Evolutionary conservation across 2,329 filamentous ascomycete species (phyloP), one percentile per base, ranked within the genome.

Genomic region (Didymosphaeria variabile): DNA sequence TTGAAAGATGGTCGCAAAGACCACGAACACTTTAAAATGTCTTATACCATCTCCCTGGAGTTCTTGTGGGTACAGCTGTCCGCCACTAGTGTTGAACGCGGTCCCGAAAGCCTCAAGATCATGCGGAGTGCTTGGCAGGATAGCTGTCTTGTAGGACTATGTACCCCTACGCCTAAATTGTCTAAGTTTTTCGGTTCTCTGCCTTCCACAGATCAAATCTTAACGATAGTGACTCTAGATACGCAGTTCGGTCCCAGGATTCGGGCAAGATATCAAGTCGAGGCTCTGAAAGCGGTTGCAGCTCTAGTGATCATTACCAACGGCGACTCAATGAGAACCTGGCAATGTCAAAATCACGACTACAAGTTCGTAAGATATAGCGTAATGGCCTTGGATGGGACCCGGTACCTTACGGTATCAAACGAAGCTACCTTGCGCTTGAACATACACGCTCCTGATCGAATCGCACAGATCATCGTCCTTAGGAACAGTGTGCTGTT

Each of bases 191-290:
- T 46, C 26, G 36, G 17, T 32, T 53, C 19, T 12, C 19, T 23
- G 21, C 19, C 13, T 10, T 9, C 1, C n/a, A 32, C 9, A 1
- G 9, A 46, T 13, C 55, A 62, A 55, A 62, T 51, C 34, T n/a
- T 69, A 9, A n/a, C 66, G 15, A 45, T 53, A 13, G 59, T 66
- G 40, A 17, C 23, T n/a, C 53, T 69, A 4, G 57, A 67, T 26
- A 9, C 44, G 10, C 17, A 52, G 2, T 59, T 62, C 31, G 65
- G 63, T 34, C 61, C 61, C 10, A 46, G 52, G 12, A 49, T 65
- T 19, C 36, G 45, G 7, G 56, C 58, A 17, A 59, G 32, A 32
- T 59, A 60, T n/a, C 51, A 61, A 15, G 42, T 64, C 13, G 6
- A 34, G 21, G 38, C 46, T 15, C 51, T 31, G 10, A 40, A 60